Conservation (phyloP, 768 basidiomycete species). For the Wakefieldia striispora region DNA sequence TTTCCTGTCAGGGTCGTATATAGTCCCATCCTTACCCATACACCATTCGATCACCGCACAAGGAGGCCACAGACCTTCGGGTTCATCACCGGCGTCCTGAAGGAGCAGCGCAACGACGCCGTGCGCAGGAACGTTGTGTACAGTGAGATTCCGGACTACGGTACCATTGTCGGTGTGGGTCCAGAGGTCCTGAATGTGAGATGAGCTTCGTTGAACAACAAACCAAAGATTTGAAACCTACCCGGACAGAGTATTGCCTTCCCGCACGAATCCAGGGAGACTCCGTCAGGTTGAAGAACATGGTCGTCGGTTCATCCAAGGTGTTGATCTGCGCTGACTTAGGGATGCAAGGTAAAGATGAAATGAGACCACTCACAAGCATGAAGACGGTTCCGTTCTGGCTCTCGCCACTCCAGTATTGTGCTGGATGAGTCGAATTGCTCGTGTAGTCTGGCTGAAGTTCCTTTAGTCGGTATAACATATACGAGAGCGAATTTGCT, state of each 20-base stretch:
- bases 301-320: constrained; percentile 50
- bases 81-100: constrained; percentile 66
- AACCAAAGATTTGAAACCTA: constrained; percentile 29
- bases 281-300: constrained; percentile 65
- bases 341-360: not conserved
- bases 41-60: constrained; percentile 61
- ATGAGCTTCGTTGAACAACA: not conserved
- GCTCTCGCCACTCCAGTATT: constrained; percentile 68
- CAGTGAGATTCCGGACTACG: constrained; percentile 56
- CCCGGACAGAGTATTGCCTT: constrained; percentile 61
- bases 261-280: constrained; percentile 72
- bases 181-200: constrained; percentile 59
- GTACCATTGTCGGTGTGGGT: constrained; percentile 69
- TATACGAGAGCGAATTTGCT: constrained; percentile 17
- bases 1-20: constrained; percentile 29
- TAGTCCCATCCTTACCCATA: constrained; percentile 55
- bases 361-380: constrained; percentile 42
- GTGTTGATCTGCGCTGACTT: constrained; percentile 51
- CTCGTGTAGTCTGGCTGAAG: constrained; percentile 37
- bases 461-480: not conserved
- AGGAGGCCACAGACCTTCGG: constrained; percentile 52
- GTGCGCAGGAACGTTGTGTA: constrained; percentile 55
- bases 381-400: constrained; percentile 66
- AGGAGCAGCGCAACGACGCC: constrained; percentile 68
- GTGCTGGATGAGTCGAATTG: constrained; percentile 54